Base-by-base conservation (phyloP, 768 basidiomycete species). In the Solioccasus polychromus region DNA sequence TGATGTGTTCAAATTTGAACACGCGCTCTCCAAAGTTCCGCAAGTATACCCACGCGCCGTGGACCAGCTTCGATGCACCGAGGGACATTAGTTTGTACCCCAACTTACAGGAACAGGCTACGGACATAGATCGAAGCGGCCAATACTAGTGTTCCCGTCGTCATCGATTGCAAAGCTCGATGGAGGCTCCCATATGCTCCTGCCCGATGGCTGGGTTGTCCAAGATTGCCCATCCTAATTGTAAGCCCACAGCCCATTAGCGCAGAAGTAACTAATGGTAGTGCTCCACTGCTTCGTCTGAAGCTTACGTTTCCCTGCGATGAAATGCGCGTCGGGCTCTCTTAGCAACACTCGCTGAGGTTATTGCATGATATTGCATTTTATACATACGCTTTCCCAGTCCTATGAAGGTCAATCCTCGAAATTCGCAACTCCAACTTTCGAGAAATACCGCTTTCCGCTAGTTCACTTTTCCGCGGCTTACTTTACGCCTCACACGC, bases 301-400 rank as follows among this genome's bases (percentile, higher is more conserved):
- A 66, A 64, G 32, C 11, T 65, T n/a, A 53, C 51, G 2, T 22
- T 64, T 1, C 44, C 60, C 15, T 22, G 42, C 6, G 14, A 34
- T 1, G 51, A 60, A 29, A 64, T 58, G 2, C 47, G 50, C 17
- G 45, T 66, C 23, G 65, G 58, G 9, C 42, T 58, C 8, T 58
- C 62, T 3, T 66, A 62, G 65, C 43, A 64, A 30, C 65, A 64
- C 44, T 50, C 53, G 8, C 61, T 67, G 7, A 18, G 65, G 65
- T 2, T 64, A 67, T 39, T 62, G 54, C 6, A 40, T 42, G 8
- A 35, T 48, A 2, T 32, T 47, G 6, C 57, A 57, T n/a, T 64
- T 60, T 43, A 57, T 59, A 54, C 54, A 56, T 26, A 35, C 34
- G 2, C 45, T 65, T 12, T 67, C 65, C 15, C 48, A 55, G 12